Percentiles rank a stretch among this genome's conserved stretches.
Evolutionary conservation across 169 alveolate genomes (phyloP).

Genomic region (Plasmodium chabaudi): DNA sequence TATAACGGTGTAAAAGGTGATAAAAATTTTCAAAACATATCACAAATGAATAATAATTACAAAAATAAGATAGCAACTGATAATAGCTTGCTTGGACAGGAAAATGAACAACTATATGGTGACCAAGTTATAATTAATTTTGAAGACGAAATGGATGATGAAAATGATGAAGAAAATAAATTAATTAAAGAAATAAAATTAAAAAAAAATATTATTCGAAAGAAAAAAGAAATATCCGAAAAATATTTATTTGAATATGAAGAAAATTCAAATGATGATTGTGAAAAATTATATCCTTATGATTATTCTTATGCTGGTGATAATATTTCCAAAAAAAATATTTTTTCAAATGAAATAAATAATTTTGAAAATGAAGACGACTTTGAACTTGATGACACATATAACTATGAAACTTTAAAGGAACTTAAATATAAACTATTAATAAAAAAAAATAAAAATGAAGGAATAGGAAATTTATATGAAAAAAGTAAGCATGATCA

Average conservation of each 20-base stretch:
- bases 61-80: no score
- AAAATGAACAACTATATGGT: not conserved
- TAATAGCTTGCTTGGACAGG: not conserved
- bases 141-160: conserved; percentile 13
- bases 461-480: conserved; percentile 15
- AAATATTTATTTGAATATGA: not conserved
- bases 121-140: not conserved
- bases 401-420: conserved; percentile 53
- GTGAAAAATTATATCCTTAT: not conserved
- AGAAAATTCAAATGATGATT: not conserved
- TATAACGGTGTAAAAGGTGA: no score
- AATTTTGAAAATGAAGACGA: conserved; percentile 23
- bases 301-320: not conserved
- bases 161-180: conserved; percentile 74
- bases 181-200: conserved; percentile 63
- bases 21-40: no score
- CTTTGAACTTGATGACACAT: conserved; percentile 41
- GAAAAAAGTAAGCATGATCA: not conserved
- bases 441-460: conserved; percentile 52
- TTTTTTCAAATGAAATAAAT: not conserved
- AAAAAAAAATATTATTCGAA: conserved; percentile 61
- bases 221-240: conserved; percentile 28
- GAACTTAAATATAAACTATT: conserved; percentile 59
- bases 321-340: not conserved
- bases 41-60: no score